Evolutionary conservation across 352 stramenopile species (phyloP).

Genomic region (Pythium apleroticum): DNA sequence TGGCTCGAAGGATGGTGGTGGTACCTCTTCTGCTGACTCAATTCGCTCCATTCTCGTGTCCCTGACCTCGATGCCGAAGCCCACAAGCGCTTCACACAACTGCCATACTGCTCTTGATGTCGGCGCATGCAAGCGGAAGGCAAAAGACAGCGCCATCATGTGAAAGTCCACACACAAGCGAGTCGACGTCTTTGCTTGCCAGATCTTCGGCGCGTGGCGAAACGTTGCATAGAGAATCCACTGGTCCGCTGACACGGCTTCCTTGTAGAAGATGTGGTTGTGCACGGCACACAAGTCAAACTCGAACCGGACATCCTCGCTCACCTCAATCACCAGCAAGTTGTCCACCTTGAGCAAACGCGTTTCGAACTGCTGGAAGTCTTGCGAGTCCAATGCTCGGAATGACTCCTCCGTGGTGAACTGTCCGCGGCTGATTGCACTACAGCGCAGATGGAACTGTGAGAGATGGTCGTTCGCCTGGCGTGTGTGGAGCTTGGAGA

Average conservation of each 20-base stretch:
- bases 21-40: neutral
- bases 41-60: constrained; percentile 16
- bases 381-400: neutral
- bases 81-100: constrained; percentile 14
- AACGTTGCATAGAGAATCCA: constrained; percentile 23
- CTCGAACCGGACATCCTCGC: constrained; percentile 8
- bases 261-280: constrained; percentile 19
- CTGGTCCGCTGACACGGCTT: constrained; percentile 6
- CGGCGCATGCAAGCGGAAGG: constrained; percentile 12
- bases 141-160: constrained; percentile 26
- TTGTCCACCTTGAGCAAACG: neutral
- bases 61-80: constrained; percentile 21
- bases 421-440: neutral
- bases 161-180: constrained; percentile 24
- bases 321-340: constrained; percentile 8
- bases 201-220: constrained; percentile 19
- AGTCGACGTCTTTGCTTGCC: neutral
- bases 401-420: neutral
- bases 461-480: neutral
- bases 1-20: neutral
- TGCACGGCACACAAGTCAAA: constrained; percentile 24
- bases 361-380: neutral
- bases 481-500: neutral
- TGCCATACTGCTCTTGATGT: neutral
- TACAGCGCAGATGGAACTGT: neutral